These are phyloP conservation scores for Suillus subaureus DNA, from an alignment of 768 basidiomycete genomes.

Conservation along the genomic window DNA sequence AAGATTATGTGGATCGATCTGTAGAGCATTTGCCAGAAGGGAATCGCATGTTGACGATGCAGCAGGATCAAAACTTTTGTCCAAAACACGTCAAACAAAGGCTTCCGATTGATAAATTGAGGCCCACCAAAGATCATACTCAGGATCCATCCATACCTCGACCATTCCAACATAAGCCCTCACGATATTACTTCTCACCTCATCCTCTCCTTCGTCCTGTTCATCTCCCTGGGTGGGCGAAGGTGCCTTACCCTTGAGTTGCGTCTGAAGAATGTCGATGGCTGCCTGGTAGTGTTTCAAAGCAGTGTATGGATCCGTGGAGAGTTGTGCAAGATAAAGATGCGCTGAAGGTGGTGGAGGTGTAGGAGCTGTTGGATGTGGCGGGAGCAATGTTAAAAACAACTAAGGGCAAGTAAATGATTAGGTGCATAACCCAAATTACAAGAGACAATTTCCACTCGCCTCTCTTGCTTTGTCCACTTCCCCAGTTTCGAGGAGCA, in stretches of 20 bases:
- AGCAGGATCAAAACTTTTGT: slow-evolving; percentile 72
- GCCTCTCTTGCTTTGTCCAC: slow-evolving; percentile 72
- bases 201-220: slow-evolving; percentile 50
- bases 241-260: slow-evolving; percentile 76
- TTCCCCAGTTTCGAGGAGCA: slow-evolving; percentile 79
- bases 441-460: slow-evolving; percentile 27
- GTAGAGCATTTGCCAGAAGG: slow-evolving; percentile 70
- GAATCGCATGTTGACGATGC: slow-evolving; percentile 84
- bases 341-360: slow-evolving; percentile 75
- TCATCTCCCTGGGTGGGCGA: slow-evolving; percentile 36
- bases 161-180: slow-evolving; percentile 86
- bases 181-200: slow-evolving; percentile 69
- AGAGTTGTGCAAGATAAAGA: slow-evolving; percentile 87
- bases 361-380: slow-evolving; percentile 57
- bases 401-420: slow-evolving; percentile 42
- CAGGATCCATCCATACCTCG: slow-evolving; percentile 95
- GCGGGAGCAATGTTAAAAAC: slow-evolving; percentile 62
- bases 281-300: slow-evolving; percentile 81
- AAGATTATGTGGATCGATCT: slow-evolving; percentile 71
- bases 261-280: slow-evolving; percentile 64
- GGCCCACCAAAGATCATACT: slow-evolving; percentile 81
- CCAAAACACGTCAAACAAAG: not conserved
- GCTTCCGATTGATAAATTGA: not conserved
- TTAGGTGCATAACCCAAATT: not conserved
- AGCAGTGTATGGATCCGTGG: slow-evolving; percentile 71